Base-by-base conservation (phyloP, 1,139 yeast genomes). In the Protomyces pachydermus region DNA sequence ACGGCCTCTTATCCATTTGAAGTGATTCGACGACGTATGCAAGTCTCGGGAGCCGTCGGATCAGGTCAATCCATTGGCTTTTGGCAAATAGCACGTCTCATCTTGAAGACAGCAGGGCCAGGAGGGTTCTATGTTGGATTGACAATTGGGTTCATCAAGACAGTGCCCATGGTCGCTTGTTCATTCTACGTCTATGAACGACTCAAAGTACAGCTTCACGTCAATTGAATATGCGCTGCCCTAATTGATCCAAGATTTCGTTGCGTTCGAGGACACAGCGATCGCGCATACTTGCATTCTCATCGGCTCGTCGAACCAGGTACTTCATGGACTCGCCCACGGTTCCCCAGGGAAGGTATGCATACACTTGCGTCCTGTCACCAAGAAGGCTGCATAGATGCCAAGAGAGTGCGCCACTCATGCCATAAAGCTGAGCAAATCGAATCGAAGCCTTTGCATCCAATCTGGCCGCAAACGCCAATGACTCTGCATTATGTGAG, bases 261-360 rank as follows among this genome's bases (percentile, higher is more conserved):
- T 51, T 25, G 34, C 64, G 50, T 42, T 64, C 66, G 25, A 39
- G 51, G 28, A 20, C 39, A 18, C 45, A 58, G 23, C 66, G 54
- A 5, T 48, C 50, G 12, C 55, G 50, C 64, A 61, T 46, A 45
- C 58, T 25, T 25, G 54, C 50, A 34, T 93, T 93, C 78, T 93
- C 98, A 77, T 91, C 97, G 69, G 93, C 80, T 77, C 98, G 84
- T 80, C 98, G 86, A 69, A 87, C 80, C 70, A 93, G 79, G 74
- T 93, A 93, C 70, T 90, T 96, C 78, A 89, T 90, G 65, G 97
- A 91, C 77, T 93, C 98, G 70, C 84, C 78, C 65, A 96, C 95
- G 48, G 98, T 98, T 9, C 98, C 98, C 97, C 98, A 93, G 18
- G 98, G 96, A 69, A 93, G 97, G 74, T 91, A 93, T 76, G 91